Percentiles rank a stretch among this genome's conserved stretches.
Conservation (phyloP, 192 early-diverging fungal genomes). For the Coemansia sp. region DNA sequence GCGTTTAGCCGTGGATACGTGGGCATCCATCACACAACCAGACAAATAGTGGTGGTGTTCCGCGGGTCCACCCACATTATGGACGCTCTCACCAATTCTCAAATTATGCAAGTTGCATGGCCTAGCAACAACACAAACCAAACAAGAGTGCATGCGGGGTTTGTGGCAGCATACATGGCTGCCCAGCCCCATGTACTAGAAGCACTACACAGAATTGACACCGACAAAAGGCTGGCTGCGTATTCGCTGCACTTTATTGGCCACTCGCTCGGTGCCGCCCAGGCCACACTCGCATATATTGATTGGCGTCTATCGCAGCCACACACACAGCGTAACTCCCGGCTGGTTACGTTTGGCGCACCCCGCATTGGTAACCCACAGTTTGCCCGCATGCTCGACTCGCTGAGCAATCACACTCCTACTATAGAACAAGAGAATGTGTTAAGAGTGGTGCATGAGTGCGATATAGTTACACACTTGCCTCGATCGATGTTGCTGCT, state of each 20-base stretch:
- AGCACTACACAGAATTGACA: slow-evolving; percentile 5
- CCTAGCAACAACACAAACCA: background rate
- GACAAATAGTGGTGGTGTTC: slow-evolving; percentile 19
- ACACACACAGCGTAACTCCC: background rate
- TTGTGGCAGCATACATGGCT: slow-evolving; percentile 33
- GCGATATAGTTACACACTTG: slow-evolving; percentile 33
- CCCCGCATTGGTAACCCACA: slow-evolving; percentile 35
- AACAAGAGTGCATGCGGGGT: slow-evolving; percentile 32
- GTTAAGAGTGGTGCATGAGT: slow-evolving; percentile 31
- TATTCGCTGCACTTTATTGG: slow-evolving; percentile 35
- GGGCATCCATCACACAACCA: slow-evolving; percentile 13
- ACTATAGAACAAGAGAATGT: background rate
- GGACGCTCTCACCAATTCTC: slow-evolving; percentile 28
- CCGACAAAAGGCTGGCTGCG: background rate
- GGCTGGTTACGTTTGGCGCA: slow-evolving; percentile 32
- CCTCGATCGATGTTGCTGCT: slow-evolving; percentile 12
- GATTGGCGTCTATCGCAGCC: slow-evolving; percentile 8
- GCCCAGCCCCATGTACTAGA: slow-evolving; percentile 4
- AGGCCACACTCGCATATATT: slow-evolving; percentile 28
- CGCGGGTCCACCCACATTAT: slow-evolving; percentile 43
- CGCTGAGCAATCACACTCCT: too few species aligned
- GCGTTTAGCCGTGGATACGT: slow-evolving; percentile 39
- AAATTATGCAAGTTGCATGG: slow-evolving; percentile 20
- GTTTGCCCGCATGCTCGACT: slow-evolving; percentile 16
- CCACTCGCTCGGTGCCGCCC: slow-evolving; percentile 45